Conservation (phyloP, 139 green algal genomes). For the Asterochloris sp. region DNA sequence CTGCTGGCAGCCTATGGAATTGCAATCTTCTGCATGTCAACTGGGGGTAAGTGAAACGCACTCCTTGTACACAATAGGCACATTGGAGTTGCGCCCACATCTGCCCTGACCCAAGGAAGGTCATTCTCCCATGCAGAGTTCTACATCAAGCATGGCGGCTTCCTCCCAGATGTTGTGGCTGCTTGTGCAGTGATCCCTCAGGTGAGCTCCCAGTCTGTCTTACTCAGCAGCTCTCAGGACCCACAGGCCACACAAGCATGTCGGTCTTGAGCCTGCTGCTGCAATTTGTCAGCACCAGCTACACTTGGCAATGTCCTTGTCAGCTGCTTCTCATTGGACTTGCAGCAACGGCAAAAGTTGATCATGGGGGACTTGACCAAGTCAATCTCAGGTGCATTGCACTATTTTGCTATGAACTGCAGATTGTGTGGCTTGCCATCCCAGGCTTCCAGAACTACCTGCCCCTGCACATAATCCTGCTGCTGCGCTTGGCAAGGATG, state of each 20-base stretch:
- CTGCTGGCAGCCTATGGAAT: no score
- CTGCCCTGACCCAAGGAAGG: no score
- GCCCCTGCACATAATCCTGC: background rate
- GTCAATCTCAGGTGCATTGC: no score
- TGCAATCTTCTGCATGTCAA: no score
- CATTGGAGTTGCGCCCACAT: no score
- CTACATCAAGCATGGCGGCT: slow-evolving; percentile 15
- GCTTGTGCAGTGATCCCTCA: background rate
- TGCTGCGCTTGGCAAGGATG: slow-evolving; percentile 6
- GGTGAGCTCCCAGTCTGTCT: background rate
- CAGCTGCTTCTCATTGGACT: background rate
- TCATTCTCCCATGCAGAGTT: no score
- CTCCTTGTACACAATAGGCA: no score
- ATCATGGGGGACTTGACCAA: background rate
- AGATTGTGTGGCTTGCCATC: slow-evolving; percentile 10
- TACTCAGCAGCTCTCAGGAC: background rate
- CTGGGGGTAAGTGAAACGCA: no score
- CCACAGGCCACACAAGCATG: background rate
- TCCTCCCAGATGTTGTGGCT: slow-evolving; percentile 1
- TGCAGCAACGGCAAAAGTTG: background rate
- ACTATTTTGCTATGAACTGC: no score
- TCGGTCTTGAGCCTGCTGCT: no score
- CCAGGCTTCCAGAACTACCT: background rate
- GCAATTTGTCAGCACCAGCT: no score
- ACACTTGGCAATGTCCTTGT: no score